Base-by-base conservation (phyloP, 2,329 filamentous ascomycete genomes). In the Boeremia lycopersici region DNA sequence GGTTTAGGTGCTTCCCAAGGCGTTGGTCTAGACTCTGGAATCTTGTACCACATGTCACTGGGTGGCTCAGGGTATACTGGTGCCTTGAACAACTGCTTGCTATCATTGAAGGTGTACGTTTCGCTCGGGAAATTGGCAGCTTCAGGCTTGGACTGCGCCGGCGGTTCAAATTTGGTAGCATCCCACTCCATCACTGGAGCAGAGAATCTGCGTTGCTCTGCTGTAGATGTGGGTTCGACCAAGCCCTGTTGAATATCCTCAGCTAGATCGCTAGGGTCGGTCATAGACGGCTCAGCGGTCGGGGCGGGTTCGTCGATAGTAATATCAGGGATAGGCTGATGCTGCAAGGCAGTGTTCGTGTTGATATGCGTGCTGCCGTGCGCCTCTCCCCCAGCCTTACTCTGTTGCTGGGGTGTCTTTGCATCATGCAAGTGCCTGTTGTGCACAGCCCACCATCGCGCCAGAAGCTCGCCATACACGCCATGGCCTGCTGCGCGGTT, bases 391-490 rank as follows among this genome's bases (percentile, higher is more conserved):
- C 35, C 54, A 42, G 36, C n/a, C 17, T 36, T 31, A 26, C 34
- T 23, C 6, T 17, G 39, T 40, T 46, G 47, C 7, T 38, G 31
- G 12, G 29, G 42, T 42, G 33, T 26, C 41, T 57, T 35, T 44
- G 54, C 52, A 43, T 62, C 44, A 19, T 84, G 82, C 72, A 96
- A 93, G 78, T 98, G 93, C 59, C 85, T 83, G 76, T 98, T 93
- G 72, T 96, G 96, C 36, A 96, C 89, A 39, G 91, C 86, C 93
- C 93, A 99, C 95, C 95, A 99, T 69, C 86, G 85, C 56, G 86
- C 88, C 36, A 92, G 78, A 79, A 98, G 88, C 76, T 97, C 89
- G 70, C 90, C 87, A 72, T 93, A 96, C 0, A 89, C 87, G 2
- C 82, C 82, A 41, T 78, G 77, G 29, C 84, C 84, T 42, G 78